These are phyloP conservation scores for Oryza meridionalis DNA, from an alignment of 176 grass and related monocot genomes.

Conservation along the genomic window DNA sequence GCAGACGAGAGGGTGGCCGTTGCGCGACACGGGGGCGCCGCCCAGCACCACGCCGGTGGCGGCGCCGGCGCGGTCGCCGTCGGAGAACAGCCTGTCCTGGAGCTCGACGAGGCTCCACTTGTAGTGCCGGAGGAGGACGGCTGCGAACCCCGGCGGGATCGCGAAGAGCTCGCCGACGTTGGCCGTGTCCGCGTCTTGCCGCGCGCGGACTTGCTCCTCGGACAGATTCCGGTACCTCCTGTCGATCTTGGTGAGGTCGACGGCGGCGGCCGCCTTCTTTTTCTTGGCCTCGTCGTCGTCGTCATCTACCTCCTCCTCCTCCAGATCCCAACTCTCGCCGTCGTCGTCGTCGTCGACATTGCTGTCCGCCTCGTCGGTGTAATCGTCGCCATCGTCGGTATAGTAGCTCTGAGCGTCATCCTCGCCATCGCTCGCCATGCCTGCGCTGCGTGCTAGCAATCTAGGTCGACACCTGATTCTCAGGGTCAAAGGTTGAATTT, in stretches of 20 bases:
- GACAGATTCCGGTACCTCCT: conserved; percentile 1
- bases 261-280: background rate
- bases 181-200: conserved; percentile 6
- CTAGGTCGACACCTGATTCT: background rate
- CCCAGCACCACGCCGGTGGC: conserved; percentile 18
- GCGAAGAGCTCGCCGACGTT: background rate
- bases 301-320: background rate
- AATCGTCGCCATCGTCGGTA: background rate
- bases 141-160: conserved; percentile 1
- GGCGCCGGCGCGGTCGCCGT: conserved; percentile 16
- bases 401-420: background rate
- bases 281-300: background rate
- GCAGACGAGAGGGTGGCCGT: conserved; percentile 11
- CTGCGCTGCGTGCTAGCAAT: background rate
- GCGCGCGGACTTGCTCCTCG: conserved; percentile 8
- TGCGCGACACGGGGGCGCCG: background rate
- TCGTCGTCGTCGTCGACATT: background rate
- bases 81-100: conserved; percentile 35
- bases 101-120: conserved; percentile 28
- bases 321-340: background rate
- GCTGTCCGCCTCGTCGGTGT: background rate
- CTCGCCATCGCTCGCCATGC: conserved; percentile 19
- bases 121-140: conserved; percentile 31
- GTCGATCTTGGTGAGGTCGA: too few species aligned
- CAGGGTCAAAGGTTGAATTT: background rate